phyloP scores from a whole-genome alignment of 2,329 filamentous ascomycete species.

The Pyrenophora seminiperda region DNA sequence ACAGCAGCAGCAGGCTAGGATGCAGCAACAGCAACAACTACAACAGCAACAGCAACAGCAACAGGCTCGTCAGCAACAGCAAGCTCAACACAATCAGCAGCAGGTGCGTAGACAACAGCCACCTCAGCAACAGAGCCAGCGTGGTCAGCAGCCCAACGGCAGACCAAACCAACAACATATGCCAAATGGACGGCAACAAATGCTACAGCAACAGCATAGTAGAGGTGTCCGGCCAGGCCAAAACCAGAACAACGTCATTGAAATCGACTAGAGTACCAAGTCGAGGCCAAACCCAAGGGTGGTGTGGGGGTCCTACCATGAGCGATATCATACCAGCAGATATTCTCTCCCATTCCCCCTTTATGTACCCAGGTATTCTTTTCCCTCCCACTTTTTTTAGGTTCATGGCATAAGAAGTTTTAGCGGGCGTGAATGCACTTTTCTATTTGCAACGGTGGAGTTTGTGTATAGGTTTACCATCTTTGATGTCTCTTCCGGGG shows the following conservation, averaged over 20 bases:
- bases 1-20: constrained; percentile 9
- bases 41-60: constrained; percentile 17
- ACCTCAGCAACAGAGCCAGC: constrained; percentile 20
- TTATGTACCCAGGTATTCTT: too few relatives aligned
- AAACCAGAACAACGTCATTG: constrained; percentile 26
- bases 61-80: constrained; percentile 17
- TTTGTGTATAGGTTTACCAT: too few relatives aligned
- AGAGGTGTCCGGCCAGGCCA: constrained; percentile 15
- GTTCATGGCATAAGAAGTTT: too few relatives aligned
- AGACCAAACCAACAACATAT: constrained; percentile 12
- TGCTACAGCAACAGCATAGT: constrained; percentile 11
- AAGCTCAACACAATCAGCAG: constrained; percentile 6
- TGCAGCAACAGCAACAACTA: constrained; percentile 15
- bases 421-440: too few relatives aligned
- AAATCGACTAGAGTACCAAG: constrained; percentile 24
- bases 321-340: too few relatives aligned
- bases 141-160: constrained; percentile 14
- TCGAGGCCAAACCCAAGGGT: neutral
- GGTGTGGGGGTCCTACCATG: too few relatives aligned
- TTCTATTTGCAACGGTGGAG: too few relatives aligned
- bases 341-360: too few relatives aligned
- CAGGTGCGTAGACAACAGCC: constrained; percentile 11
- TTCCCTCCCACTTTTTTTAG: too few relatives aligned
- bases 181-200: constrained; percentile 6
- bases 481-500: too few relatives aligned